A percentile compares a stretch with the other conserved stretches of the same genome.
Conservation (phyloP, 345 rosid genomes). For the Eucalyptus fibrosa region DNA sequence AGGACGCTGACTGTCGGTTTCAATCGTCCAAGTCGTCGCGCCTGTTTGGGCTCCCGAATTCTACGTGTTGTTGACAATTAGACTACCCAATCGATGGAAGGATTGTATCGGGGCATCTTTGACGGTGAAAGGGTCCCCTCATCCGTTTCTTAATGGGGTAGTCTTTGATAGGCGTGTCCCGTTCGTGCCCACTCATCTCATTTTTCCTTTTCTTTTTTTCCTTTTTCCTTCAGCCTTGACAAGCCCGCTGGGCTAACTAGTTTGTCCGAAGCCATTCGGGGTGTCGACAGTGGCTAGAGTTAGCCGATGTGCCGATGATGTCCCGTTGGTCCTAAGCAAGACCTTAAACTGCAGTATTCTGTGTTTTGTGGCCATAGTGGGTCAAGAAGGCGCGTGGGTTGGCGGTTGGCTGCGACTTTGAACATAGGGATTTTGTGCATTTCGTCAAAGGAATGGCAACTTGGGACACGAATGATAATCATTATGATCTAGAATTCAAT, state of each 20-base stretch:
- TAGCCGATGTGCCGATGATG: no score
- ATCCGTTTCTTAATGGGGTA: no score
- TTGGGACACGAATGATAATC: no score
- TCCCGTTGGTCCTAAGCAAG: background rate
- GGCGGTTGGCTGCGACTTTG: no score
- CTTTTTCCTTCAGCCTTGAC: background rate
- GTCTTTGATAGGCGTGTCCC: background rate
- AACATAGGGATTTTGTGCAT: no score
- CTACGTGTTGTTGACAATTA: background rate
- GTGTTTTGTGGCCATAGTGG: background rate
- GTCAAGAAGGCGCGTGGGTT: no score
- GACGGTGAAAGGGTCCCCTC: no score
- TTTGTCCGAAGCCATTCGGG: background rate
- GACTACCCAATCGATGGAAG: background rate
- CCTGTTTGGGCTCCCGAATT: background rate
- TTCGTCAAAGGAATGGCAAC: no score
- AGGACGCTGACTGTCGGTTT: background rate
- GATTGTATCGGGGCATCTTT: background rate
- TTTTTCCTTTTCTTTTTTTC: background rate
- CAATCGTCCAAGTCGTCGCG: background rate
- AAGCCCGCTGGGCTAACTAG: background rate
- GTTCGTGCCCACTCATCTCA: background rate
- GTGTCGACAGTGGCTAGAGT: background rate
- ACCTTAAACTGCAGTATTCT: no score
- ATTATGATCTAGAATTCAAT: no score